Evolutionary conservation across 2,329 filamentous ascomycete genomes (phyloP), one percentile per base, ranked within the genome.

Genomic region (Orbilia javanica): DNA sequence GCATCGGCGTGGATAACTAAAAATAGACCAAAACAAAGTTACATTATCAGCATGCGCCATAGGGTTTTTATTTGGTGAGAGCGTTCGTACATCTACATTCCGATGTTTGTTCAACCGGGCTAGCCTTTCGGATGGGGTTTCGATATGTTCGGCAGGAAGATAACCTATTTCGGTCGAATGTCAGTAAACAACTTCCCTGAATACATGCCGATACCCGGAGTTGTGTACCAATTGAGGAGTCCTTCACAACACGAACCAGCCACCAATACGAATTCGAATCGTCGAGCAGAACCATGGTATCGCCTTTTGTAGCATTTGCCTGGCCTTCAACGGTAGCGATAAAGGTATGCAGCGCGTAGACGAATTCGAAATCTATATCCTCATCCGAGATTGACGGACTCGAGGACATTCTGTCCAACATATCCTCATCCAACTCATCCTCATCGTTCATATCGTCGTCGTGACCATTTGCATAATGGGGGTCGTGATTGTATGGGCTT

Each of bases 251-350:
- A 80, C 95, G 89, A 13, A 99, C 96, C 79, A 99, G 89, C 96
- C 96, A 99, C 96, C 96, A 99, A 84, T 99, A 99, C 85, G 94
- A 98, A 86, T 99, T 99, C 86, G 94, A 98, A 82, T 99, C 96
- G 83, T 99, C 96, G 22, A 99, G 89, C 80, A 99, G 87, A 67
- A 98, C 95, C 96, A 99, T 99, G 13, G 95, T 98, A 83, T 99
- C 96, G 64, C 96, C 96, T 85, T 99, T 99, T 36, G 93, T 96
- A 75, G 96, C 96, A 86, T 98, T 99, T 79, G 96, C 96, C 85
- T 99, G 96, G 29, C 96, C 96, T 85, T 99, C 96, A 60, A 99
- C 96, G 0, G 96, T 98, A 29, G 96, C 96, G 80, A 97, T 93
- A 83, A 99, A 99, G 1, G 95, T 99, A 84, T 98, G 96, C 74